Base-by-base conservation (phyloP, 768 basidiomycete species). In the Favolaschia claudopus region DNA sequence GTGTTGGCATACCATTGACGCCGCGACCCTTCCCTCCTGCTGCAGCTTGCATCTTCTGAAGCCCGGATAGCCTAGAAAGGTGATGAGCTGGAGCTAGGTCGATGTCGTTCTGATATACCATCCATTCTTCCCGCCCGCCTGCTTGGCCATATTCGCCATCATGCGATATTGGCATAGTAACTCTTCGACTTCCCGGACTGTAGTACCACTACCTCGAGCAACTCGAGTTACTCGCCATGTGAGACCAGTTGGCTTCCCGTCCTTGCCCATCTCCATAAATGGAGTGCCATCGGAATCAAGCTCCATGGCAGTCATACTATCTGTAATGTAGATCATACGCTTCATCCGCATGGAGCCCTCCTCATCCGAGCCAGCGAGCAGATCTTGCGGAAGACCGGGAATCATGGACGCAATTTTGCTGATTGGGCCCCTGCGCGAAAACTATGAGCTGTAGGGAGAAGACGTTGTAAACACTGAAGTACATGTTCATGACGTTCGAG, bases 331-430 rank as follows among this genome's bases (percentile, higher is more conserved):
- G 67, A 98, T 93, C 92, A 99, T 94, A 58, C 96, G 89, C 76
- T 98, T 98, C 87, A 99, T 88, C 55, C 94, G 89, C 58, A 84
- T 71, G 6, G 90, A 85, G 28, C 93, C 94, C 66, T 99, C 96
- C 74, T 98, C 96, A 69, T 98, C 96, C 24, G 90, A 91, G 25
- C 94, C 96, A 68, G 92, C 89, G 55, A 98, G 82, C 65, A 99
- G 77, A 38, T 93, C 94, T 66, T 95, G 92, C 13, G 94, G 92
- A 61, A 99, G 85, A 25, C 97, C 97, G 4, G 97, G 97, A 59
- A 99, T 99, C 95, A 99, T 98, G 15, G 92, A 94, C 27, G 97
- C 95, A 68, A 99, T 96, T 76, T 99, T 99, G 70, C 92, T 94
- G 52, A 99, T 87, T 8, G 97, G 96, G n/a, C 97, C 97, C 93